Evolutionary conservation across 1,139 yeast species (phyloP), one percentile per base, ranked within the genome.

Genomic region (Taiozyma sp.): DNA sequence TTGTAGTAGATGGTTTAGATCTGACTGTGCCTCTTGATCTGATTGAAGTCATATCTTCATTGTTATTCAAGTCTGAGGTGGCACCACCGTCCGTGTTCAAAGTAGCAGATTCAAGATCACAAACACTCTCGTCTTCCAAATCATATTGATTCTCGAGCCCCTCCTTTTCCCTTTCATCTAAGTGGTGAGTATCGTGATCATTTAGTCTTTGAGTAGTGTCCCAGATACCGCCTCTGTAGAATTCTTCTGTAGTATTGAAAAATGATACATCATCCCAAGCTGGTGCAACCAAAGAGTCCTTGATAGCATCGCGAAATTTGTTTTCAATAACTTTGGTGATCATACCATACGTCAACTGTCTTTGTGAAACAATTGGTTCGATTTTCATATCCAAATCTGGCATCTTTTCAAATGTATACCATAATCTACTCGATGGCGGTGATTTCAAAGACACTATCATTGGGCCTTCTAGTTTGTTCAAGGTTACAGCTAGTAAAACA

Each of bases 211-310:
- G 66, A 14, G 67, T 53, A 41, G 72, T 73, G 53, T 85, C 88
- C 98, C 98, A 93, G 28, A 93, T 83, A 16, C 99, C 99, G 45
- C 97, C 98, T 56, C 97, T 77, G 64, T 82, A 93, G 14, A 88
- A 67, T 55, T 88, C 95, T 21, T 70, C 73, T 1, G 69, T 61
- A 0, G 97, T 83, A 51, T 79, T 73, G 61, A 76, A 86, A 61
- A 88, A 87, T 0, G 83, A 80, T 43, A 89, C 68, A 66, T 93
- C 98, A 64, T 93, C 98, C 90, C 88, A 86, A 61, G 76, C 83
- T 2, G 98, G 99, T 43, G 80, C 68, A 0, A 93, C 98, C 50
- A 91, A 70, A 14, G 95, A 80, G 44, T 88, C 95, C 56, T 76
- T 81, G 28, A 91, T 74, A 0, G 91, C 87, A 46, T 89, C 96